Evolutionary conservation across 2,329 filamentous ascomycete genomes (phyloP), one percentile per base, ranked within the genome.

Genomic region (Diplodia sapinea): DNA sequence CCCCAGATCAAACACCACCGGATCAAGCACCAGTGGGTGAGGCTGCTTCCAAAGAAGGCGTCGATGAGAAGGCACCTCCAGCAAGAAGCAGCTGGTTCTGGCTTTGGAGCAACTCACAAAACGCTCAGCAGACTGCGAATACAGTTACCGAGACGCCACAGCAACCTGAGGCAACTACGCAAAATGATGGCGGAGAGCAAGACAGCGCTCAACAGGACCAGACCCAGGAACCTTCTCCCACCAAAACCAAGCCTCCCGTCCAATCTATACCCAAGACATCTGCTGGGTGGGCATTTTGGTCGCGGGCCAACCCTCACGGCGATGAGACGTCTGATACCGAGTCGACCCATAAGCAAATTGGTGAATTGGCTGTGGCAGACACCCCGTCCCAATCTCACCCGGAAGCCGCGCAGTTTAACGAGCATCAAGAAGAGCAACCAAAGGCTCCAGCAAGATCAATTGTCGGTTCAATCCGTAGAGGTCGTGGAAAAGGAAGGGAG

Each of bases 281-380:
- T 76, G 90, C 91, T 0, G 91, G 89, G 0, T 94, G 91, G 91
- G 91, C 89, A 0, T 94, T 94, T 71, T 94, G 91, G 91, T 92
- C 89, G 15, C 86, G 84, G 55, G 88, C 89, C 3, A 78, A 78
- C 67, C 71, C 80, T 74, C 43, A 86, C 83, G 72, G 74, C 76
- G 71, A 87, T 82, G 29, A 82, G 85, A 73, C 62, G 82, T 86
- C 70, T 81, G 86, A 40, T 81, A 88, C 76, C 76, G 84, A 57
- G 85, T 88, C 52, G 81, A 90, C 78, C 78, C 84, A 71, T 82
- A 87, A 85, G 68, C 82, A 85, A 64, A 80, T 86, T 15, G 80
- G 81, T 6, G 82, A 85, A 69, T 74, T 84, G 4, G 82, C 83
- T 20, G 83, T 85, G 7, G 82, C 81, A 15, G 79, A 84, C 65